Conservation (phyloP, 176 grass and related monocot species). For the Miscanthus lutarioriparius region DNA sequence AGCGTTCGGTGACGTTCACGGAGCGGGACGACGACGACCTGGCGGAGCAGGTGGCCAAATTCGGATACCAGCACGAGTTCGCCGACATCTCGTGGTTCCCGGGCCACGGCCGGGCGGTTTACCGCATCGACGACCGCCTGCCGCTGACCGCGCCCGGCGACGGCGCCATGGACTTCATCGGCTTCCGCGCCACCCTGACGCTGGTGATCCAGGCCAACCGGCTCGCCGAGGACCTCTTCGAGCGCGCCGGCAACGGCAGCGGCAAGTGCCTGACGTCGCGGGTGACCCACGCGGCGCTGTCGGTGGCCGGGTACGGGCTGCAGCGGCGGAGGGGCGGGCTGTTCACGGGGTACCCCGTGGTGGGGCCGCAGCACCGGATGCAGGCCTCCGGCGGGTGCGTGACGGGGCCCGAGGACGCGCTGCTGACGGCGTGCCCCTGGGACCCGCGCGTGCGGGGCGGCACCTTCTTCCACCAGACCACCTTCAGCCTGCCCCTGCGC, state of each 20-base stretch:
- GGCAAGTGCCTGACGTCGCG: constrained; percentile 44
- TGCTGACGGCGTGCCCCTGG: constrained; percentile 67
- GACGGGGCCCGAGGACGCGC: constrained; percentile 37
- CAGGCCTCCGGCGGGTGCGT: constrained; percentile 58
- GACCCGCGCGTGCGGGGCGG: constrained; percentile 49
- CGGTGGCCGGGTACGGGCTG: constrained; percentile 5
- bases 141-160: constrained; percentile 44
- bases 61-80: constrained; percentile 57
- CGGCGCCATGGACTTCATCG: constrained; percentile 56
- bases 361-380: constrained; percentile 59
- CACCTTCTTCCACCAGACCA: constrained; percentile 62
- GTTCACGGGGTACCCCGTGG: constrained; percentile 71
- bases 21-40: constrained; percentile 50
- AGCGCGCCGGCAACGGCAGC: constrained; percentile 31
- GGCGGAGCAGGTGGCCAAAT: constrained; percentile 42
- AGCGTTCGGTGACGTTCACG: constrained; percentile 59
- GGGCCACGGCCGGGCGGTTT: constrained; percentile 41
- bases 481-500: constrained; percentile 55
- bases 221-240: constrained; percentile 45
- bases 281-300: constrained; percentile 28
- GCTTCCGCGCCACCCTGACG: constrained; percentile 53
- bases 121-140: constrained; percentile 63
- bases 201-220: constrained; percentile 21
- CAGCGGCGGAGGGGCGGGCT: constrained; percentile 15
- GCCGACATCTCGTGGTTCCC: constrained; percentile 74